phyloP scores from a whole-genome alignment of 345 rosid genomes.

The Brassica rapa region DNA sequence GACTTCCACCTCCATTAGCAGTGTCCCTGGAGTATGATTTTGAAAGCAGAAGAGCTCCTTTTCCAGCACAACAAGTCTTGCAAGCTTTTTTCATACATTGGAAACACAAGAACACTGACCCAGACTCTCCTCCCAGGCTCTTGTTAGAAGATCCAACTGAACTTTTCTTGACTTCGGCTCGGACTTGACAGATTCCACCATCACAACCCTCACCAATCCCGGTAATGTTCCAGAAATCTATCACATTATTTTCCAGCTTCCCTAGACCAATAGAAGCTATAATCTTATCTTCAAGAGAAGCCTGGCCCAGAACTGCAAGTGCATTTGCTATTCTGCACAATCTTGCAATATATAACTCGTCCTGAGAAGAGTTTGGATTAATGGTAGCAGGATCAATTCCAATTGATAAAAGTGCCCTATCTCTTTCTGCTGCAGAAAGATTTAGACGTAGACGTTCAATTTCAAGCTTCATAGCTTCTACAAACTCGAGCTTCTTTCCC shows the following conservation, averaged over 20 bases:
- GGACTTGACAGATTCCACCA: conserved; percentile 69
- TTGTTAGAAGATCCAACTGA: conserved; percentile 39
- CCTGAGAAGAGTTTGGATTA: conserved; percentile 76
- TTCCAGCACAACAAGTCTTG: conserved; percentile 86
- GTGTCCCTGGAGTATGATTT: conserved; percentile 58
- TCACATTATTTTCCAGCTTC: conserved; percentile 49
- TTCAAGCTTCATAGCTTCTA: conserved; percentile 86
- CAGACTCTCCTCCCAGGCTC: not conserved
- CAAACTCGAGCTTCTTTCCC: conserved; percentile 67
- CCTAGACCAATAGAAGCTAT: conserved; percentile 77
- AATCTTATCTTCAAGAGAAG: conserved; percentile 80
- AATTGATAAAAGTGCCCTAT: conserved; percentile 81
- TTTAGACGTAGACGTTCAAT: conserved; percentile 85
- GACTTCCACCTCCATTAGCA: conserved; percentile 62
- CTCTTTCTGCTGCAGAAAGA: conserved; percentile 97
- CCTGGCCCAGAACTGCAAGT: conserved; percentile 84
- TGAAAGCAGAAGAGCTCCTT: conserved; percentile 76
- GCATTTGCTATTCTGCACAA: conserved; percentile 64
- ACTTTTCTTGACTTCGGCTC: conserved; percentile 54
- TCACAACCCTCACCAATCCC: conserved; percentile 65
- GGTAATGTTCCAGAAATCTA: conserved; percentile 83
- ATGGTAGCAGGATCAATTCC: conserved; percentile 94
- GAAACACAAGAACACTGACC: conserved; percentile 54
- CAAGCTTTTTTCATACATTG: conserved; percentile 78
- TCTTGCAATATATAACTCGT: conserved; percentile 71